These are phyloP conservation scores for Corylus americana DNA, from an alignment of 306 rosid species.

Conservation along the genomic window DNA sequence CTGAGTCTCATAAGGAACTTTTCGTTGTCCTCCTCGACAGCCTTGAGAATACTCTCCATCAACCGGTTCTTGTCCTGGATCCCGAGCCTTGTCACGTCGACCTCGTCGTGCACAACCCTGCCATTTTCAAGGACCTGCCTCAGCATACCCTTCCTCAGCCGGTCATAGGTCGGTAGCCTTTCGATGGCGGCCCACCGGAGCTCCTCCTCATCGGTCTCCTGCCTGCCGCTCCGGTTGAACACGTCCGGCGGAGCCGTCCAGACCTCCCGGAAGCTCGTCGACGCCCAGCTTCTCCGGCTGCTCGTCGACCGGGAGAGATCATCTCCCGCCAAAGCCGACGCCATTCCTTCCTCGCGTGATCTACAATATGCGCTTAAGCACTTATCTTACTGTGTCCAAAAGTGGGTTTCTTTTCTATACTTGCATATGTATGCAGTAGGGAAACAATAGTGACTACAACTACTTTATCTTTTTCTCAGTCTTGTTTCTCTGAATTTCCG, in stretches of 20 bases:
- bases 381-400: neutral
- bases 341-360: constrained; percentile 30
- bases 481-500: too few species aligned
- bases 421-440: too few species aligned
- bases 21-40: constrained; percentile 73
- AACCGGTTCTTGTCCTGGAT: constrained; percentile 56
- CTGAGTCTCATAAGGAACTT: constrained; percentile 51
- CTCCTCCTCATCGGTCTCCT: constrained; percentile 59
- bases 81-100: constrained; percentile 65
- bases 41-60: constrained; percentile 59
- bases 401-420: too few species aligned
- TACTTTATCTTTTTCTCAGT: too few species aligned
- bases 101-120: constrained; percentile 41
- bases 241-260: constrained; percentile 58
- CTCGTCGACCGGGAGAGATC: constrained; percentile 45
- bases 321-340: constrained; percentile 45
- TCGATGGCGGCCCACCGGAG: constrained; percentile 83
- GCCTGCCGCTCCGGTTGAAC: constrained; percentile 51
- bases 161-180: constrained; percentile 73
- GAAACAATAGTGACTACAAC: too few species aligned
- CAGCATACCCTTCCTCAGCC: constrained; percentile 67
- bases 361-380: neutral
- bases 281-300: constrained; percentile 51
- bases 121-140: constrained; percentile 60
- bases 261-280: constrained; percentile 51